Evolutionary conservation across 73 alveolate species (phyloP), one percentile per base, ranked within the genome.

Genomic region (Blepharisma stoltei): DNA sequence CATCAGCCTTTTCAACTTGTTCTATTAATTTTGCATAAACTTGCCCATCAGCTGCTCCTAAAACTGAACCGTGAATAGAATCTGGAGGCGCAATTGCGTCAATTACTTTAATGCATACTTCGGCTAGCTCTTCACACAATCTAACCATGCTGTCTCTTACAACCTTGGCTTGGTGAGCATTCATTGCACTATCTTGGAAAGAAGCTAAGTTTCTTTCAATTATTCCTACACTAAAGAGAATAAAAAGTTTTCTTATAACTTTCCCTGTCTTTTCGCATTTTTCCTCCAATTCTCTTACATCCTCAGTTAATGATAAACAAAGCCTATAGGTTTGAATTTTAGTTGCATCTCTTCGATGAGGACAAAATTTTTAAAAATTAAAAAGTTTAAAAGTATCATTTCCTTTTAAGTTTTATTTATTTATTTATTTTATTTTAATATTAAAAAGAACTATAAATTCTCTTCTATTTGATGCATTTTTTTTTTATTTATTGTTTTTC

Each of bases 11-110:
- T 60, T 60, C 73, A 5, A 60, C 73, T 25, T 8, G 18, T 5
- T 60, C 73, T 8, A 60, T 60, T 25, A 60, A 9, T 60, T 38
- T 60, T 0, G 69, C 67, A 54, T 83, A 83, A 67, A 78, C 76
- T 48, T 83, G 87, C 20, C 90, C 90, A 68, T 83, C 90, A 37
- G 79, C 43, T 18, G 86, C 68, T 21, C 90, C 90, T 69, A 78
- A 78, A 14, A 71, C 54, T 27, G 90, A 79, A 37, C 86, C 73
- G 6, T 77, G 32, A 52, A 83, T 54, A 49, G 50, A 55, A 69
- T 83, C 90, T 11, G 85, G 82, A 23, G 90, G 86, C 20, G 87
- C 90, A 47, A 83, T 48, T 0, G 90, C 83, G 66, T 83, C 90
- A 41, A 83, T 47, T 38, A 83, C 73, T 60, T 14, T 14, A 1